A percentile compares a stretch with the other conserved stretches of the same genome.
phyloP scores from a whole-genome alignment of 768 basidiomycete species.

The Xerocomus brunneocitrinus region DNA sequence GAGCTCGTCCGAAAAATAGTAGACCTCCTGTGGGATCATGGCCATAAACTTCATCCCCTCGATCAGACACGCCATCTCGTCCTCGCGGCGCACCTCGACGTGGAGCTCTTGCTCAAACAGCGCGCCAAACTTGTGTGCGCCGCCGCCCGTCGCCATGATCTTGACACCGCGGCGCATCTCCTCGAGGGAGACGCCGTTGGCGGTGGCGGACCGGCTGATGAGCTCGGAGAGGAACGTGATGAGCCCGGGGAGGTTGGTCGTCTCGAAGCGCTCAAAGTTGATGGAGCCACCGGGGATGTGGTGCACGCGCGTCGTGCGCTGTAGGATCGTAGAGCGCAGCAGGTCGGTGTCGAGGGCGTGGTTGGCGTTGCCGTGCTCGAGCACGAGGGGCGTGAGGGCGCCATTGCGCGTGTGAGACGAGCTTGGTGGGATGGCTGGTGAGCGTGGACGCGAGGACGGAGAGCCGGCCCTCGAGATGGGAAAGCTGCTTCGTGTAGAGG shows the following conservation, averaged over 20 bases:
- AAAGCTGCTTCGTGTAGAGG: constrained; percentile 41
- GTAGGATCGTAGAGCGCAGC: constrained; percentile 61
- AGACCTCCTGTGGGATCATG: constrained; percentile 94
- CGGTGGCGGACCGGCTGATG: constrained; percentile 77
- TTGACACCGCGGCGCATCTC: constrained; percentile 92
- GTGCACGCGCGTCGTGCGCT: constrained; percentile 49
- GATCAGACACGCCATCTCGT: constrained; percentile 99
- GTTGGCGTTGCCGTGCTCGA: constrained; percentile 42
- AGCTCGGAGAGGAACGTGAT: constrained; percentile 83
- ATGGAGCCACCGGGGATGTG: constrained; percentile 95
- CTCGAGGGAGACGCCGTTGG: constrained; percentile 82
- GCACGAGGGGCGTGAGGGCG: constrained; percentile 76
- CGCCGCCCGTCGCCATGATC: constrained; percentile 97
- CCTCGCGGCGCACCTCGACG: constrained; percentile 86
- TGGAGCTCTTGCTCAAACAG: constrained; percentile 66
- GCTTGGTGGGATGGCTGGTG: constrained; percentile 22
- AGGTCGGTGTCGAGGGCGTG: constrained; percentile 38
- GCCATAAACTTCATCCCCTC: constrained; percentile 95
- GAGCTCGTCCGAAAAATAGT: constrained; percentile 97
- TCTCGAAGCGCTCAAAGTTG: constrained; percentile 97
- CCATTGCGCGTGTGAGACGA: constrained; percentile 49
- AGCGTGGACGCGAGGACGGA: constrained; percentile 16
- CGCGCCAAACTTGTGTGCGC: constrained; percentile 92
- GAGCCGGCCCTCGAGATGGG: constrained; percentile 36
- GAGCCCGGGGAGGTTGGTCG: constrained; percentile 78